These are phyloP conservation scores for Beauveria varroae DNA, from an alignment of 2,329 filamentous ascomycete species.

Conservation along the genomic window DNA sequence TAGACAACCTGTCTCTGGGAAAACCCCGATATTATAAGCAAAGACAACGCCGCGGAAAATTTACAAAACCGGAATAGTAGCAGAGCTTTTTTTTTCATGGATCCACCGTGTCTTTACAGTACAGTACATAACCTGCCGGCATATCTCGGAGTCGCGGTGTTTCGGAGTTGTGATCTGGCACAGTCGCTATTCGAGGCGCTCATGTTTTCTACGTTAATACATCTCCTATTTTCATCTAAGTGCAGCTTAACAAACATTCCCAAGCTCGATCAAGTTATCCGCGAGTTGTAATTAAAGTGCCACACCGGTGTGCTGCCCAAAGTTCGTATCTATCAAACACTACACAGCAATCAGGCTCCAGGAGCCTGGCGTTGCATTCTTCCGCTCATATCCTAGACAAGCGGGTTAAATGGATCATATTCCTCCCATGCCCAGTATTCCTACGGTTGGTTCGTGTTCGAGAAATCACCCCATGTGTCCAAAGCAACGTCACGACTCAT, in stretches of 20 bases:
- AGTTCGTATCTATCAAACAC: not conserved
- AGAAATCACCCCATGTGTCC: constrained; percentile 19
- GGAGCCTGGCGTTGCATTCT: not conserved
- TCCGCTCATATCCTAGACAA: not conserved
- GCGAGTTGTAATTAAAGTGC: not conserved
- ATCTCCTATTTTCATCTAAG: not conserved
- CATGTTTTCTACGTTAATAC: not conserved
- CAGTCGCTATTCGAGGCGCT: not conserved
- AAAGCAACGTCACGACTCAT: constrained; percentile 12
- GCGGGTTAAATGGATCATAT: constrained; percentile 1
- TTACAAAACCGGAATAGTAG: not conserved
- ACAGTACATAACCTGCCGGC: constrained; percentile 1
- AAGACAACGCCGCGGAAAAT: no score
- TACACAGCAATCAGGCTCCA: not conserved
- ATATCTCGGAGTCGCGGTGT: constrained; percentile 7
- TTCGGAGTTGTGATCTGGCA: not conserved
- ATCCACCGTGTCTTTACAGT: not conserved
- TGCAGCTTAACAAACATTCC: not conserved
- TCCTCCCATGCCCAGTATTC: constrained; percentile 9
- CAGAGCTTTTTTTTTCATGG: not conserved
- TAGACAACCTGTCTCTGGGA: constrained; percentile 30
- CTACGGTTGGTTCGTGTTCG: not conserved
- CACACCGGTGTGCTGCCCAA: not conserved
- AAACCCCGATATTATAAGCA: not conserved
- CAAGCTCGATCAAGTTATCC: not conserved